Base-by-base conservation (phyloP, 139 green algal genomes). In the Chlamydomonas sphaeroides region DNA sequence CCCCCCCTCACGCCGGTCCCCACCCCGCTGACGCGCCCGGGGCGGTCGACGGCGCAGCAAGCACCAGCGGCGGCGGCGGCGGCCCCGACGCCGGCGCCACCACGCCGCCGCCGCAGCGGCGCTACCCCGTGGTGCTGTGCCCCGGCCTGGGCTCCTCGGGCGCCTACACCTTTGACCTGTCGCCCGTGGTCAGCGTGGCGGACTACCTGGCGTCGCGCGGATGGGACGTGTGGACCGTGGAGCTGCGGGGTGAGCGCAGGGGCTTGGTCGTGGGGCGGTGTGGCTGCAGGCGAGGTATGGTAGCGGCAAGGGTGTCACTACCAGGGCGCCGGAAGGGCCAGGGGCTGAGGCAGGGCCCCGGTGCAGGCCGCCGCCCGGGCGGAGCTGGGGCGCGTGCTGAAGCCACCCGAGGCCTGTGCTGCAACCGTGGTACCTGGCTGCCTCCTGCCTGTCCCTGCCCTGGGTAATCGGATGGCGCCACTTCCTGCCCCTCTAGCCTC, bases 161-260 rank as follows among this genome's bases (percentile, higher is more conserved):
- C 0, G 83, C 84, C 5, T 92, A 90, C 77, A 85, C 76, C 65
- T 92, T 92, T 69, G 88, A 92, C 76, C 66, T 92, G 28, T 77
- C 66, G 3, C 88, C 88, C 8, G 70, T 59, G 7, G 71, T 90
- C 15, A 78, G 39, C 32, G 38, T 90, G 33, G 80, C 88, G 20
- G 88, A 92, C 67, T 90, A 85, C n/a, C 56, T 92, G 62, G 88
- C 88, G 1, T n/a, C 39, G 8, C 38, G 68, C 23, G 85, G 85
- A 8, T 92, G 85, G 85, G 88, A 92, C 53, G 88, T 92, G 25
- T 92, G 88, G 88, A 89, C 80, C 0, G 82, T 71, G 48, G 88
- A 92, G 85, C 85, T 92, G 72, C 65, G 88, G 39, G 88, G 88
- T 91, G 63, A 36, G 72, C 38, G 61, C 28, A 51, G 45, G 45